A percentile compares a stretch with the other conserved stretches of the same genome.
Conservation (phyloP, 2,329 filamentous ascomycete species). For the Byssoonygena ceratinophila region DNA sequence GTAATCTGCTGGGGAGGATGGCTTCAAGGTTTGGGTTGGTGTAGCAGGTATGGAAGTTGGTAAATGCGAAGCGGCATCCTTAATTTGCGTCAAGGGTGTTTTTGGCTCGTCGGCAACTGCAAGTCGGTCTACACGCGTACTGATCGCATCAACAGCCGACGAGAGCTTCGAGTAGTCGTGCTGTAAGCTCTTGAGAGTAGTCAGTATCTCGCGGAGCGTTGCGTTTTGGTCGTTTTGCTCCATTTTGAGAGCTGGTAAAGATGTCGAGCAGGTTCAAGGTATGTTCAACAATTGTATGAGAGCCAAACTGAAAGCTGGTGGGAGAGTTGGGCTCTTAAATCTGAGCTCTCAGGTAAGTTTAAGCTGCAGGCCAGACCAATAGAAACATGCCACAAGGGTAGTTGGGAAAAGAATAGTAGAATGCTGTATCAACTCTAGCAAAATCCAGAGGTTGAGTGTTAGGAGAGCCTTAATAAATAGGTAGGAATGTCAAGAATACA, state of each 20-base stretch:
- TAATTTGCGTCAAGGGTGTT: neutral
- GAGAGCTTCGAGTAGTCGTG: slow-evolving; percentile 12
- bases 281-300: neutral
- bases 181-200: slow-evolving; percentile 11
- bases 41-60: slow-evolving; percentile 9
- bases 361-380: slow-evolving; percentile 6
- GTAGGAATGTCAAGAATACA: too few species aligned
- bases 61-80: neutral
- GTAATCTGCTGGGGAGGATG: neutral
- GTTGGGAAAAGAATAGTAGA: neutral
- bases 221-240: slow-evolving; percentile 6
- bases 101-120: slow-evolving; percentile 5
- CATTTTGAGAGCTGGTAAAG: neutral
- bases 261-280: neutral
- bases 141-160: slow-evolving; percentile 1
- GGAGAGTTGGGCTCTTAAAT: neutral
- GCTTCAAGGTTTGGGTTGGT: slow-evolving; percentile 1
- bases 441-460: neutral
- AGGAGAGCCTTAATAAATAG: neutral
- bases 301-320: neutral
- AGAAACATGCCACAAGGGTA: slow-evolving; percentile 9
- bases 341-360: neutral
- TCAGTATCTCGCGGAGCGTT: slow-evolving; percentile 10
- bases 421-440: neutral
- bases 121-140: slow-evolving; percentile 8